phyloP scores from a whole-genome alignment of 371 early-diverging fungal species.

The Rhizopus microsporus region DNA sequence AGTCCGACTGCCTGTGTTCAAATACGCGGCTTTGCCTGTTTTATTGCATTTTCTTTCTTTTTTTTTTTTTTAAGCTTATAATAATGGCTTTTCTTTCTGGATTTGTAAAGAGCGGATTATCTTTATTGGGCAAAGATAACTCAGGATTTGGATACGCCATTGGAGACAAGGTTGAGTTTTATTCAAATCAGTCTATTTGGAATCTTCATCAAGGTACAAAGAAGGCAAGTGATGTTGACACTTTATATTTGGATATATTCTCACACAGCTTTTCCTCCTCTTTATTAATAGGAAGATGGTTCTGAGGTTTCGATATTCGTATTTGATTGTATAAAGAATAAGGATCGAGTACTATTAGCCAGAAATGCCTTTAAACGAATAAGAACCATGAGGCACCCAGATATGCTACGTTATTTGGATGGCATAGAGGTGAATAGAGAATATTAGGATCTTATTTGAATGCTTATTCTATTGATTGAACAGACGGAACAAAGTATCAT shows the following conservation, averaged over 20 bases:
- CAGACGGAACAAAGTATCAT: constrained; percentile 85
- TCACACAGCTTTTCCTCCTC: neutral
- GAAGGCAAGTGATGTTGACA: constrained; percentile 54
- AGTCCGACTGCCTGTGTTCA: too few relatives aligned
- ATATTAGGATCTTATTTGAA: neutral
- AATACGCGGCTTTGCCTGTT: neutral
- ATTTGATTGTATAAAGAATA: constrained; percentile 72
- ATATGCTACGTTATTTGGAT: constrained; percentile 80
- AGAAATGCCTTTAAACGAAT: constrained; percentile 85
- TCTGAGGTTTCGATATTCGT: constrained; percentile 85
- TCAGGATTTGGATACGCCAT: constrained; percentile 76
- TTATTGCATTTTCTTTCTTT: neutral
- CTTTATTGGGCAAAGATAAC: constrained; percentile 71
- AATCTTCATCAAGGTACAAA: constrained; percentile 78
- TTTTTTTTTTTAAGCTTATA: neutral
- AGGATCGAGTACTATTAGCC: constrained; percentile 76
- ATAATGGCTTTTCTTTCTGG: constrained; percentile 55
- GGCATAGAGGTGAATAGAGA: constrained; percentile 72
- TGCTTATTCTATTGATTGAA: neutral
- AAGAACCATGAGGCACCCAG: constrained; percentile 91
- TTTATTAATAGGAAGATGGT: constrained; percentile 61
- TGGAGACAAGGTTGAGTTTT: constrained; percentile 69
- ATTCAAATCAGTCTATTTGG: constrained; percentile 74
- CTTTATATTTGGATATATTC: neutral
- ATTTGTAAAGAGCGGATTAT: constrained; percentile 70